Evolutionary conservation across 2,329 filamentous ascomycete genomes (phyloP).

Genomic region (Aspergillus sp.): DNA sequence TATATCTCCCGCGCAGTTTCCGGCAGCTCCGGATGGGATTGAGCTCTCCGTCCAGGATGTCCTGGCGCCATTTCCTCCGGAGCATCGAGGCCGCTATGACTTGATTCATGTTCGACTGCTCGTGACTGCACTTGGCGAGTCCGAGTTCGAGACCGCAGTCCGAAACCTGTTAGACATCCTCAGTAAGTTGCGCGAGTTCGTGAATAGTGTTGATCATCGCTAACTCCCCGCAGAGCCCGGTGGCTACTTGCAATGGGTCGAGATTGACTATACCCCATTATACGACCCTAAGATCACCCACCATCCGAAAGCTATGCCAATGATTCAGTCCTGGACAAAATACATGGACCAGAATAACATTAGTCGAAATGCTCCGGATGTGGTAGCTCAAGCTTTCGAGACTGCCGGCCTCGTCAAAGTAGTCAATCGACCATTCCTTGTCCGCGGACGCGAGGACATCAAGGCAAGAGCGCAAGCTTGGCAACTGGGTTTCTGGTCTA

Average conservation of each 20-base stretch:
- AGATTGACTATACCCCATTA: background rate
- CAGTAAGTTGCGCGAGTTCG: background rate
- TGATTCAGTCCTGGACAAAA: background rate
- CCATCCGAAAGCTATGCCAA: background rate
- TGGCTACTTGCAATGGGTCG: conserved; percentile 10
- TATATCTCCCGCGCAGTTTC: conserved; percentile 8
- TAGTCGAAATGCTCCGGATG: background rate
- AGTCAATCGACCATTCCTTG: background rate
- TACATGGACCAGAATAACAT: background rate
- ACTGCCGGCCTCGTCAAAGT: background rate
- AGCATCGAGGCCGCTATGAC: conserved; percentile 13
- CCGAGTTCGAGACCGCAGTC: background rate
- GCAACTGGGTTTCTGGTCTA: conserved; percentile 2
- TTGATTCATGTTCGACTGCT: conserved; percentile 8
- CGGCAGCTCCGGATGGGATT: background rate
- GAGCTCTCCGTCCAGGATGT: conserved; percentile 4
- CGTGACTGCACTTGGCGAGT: background rate
- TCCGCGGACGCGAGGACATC: background rate
- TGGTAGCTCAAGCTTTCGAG: background rate
- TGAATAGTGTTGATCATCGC: background rate
- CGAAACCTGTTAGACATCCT: background rate
- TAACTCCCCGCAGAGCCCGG: background rate
- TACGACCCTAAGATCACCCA: background rate
- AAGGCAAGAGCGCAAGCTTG: background rate
- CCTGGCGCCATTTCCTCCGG: conserved; percentile 5